Base-by-base conservation (phyloP, 352 stramenopile species). In the Blastocystis sp. region DNA sequence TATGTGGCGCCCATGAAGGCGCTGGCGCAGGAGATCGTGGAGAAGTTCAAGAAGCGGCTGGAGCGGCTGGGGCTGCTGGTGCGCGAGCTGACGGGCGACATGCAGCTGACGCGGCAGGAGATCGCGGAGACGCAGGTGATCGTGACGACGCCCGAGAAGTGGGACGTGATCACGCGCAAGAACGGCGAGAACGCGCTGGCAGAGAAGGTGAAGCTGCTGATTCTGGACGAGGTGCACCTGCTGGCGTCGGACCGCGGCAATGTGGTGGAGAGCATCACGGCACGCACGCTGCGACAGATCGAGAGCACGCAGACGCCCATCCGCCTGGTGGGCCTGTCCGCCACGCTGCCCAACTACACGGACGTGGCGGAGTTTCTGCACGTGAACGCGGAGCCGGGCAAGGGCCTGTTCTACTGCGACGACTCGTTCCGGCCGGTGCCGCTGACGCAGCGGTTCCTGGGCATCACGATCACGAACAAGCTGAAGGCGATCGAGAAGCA, bases 221-320 rank as follows among this genome's bases (percentile, higher is more conserved):
- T 99, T 89, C 98, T 99, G 88, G 97, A 99, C 90, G 97, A 99
- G 92, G 96, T 99, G 10, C 97, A 99, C 89, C 91, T 99, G 65
- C 91, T 99, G 0, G 96, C 96, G 1, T 96, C 99, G 81, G 96
- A 99, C 84, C 94, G 97, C 80, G 97, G 97, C 9, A 96, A 96
- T 4, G 97, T 99, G 0, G 98, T 99, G 80, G 97, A 99, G 89
- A 98, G 94, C 14, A 97, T 99, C 71, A 96, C 99, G n/a, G 96
- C 97, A 2, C 92, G 97, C 60, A 97, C 97, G 28, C 92, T 98
- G 88, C 94, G 97, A 17, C 93, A 96, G 52, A 96, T 99, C 3
- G 96, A 99, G 91, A 96, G 93, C 74, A 95, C 94, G 28, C 97
- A 99, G 91, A 94, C 91, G 21, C 95, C 98, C 92, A 96, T 99